Base-by-base conservation (phyloP, 208 protist species). In the Phytomonas sp. region DNA sequence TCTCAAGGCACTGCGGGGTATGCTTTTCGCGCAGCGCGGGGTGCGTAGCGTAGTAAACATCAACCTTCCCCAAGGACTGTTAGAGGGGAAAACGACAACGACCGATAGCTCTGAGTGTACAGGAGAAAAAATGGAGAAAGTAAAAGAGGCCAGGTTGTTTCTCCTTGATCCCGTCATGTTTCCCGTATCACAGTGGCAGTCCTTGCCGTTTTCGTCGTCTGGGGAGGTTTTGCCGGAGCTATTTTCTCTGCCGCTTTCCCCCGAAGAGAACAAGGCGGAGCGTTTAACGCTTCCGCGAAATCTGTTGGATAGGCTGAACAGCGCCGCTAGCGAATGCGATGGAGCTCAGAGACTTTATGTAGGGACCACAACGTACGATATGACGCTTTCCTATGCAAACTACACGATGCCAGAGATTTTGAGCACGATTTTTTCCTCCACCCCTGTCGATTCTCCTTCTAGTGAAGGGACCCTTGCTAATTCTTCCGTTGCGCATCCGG, bases 401-500 rank as follows among this genome's bases (percentile, higher is more conserved):
- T 96, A 89, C 78, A 92, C 89, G 7, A 94, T 93, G 87, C 72
- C 86, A 16, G 86, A 96, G 75, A 66, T 94, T 31, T 82, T 96
- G 23, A 64, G 69, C 37, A 70, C 69, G 49, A 75, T 94, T 63
- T 37, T 37, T 37, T 37, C 34, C 34, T 37, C 34, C 34, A 37
- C 34, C 34, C 34, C 34, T 37, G 34, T 8, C 5, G 34, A 37
- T 73, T 90, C 14, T 76, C 81, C 11, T 61, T 65, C 23, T 72
- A 67, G 16, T 7, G 67, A 71, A 10, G 70, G 56, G 14, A 26
- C 36, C 23, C 67, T 61, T 29, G 4, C 63, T 26, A 69, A 6
- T 36, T 42, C 34, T 37, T 37, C 34, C 8, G 34, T 37, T 37
- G 34, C 3, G 34, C 3, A 37, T 3, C 34, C 34, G 34, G 34